Conservation (phyloP, 2,329 filamentous ascomycete genomes). For the Grosmannia penicillata region DNA sequence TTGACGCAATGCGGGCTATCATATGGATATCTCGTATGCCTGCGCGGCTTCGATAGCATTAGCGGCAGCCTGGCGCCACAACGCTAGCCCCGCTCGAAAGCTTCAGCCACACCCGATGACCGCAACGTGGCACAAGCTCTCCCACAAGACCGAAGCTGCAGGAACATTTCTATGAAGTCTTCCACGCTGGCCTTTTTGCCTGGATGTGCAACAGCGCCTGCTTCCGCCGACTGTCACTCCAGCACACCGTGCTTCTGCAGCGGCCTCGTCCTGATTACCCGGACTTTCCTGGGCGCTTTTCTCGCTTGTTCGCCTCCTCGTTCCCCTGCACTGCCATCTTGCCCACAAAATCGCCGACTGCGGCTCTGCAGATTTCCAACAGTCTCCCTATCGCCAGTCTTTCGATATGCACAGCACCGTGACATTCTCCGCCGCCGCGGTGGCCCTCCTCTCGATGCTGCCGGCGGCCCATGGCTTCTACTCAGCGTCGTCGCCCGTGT, state of each 20-base stretch:
- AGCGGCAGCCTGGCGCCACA: not conserved
- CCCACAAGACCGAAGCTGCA: not conserved
- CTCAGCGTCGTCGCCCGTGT: slow-evolving; percentile 69
- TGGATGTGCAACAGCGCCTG: no score
- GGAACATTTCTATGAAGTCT: not conserved
- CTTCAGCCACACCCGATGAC: slow-evolving; percentile 1
- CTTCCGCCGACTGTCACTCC: no score
- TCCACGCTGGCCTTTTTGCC: slow-evolving; percentile 1
- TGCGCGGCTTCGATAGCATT: no score
- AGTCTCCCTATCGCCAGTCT: not conserved
- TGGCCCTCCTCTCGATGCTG: slow-evolving; percentile 50
- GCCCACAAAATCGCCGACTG: not conserved
- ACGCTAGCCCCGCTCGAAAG: not conserved
- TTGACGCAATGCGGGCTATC: no score
- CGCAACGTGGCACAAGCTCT: not conserved
- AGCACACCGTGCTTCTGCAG: no score
- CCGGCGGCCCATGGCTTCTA: slow-evolving; percentile 61
- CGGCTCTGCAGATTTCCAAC: not conserved
- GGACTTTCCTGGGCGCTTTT: not conserved
- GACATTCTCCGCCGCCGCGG: slow-evolving; percentile 37
- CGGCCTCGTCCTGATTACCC: no score
- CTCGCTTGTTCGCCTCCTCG: not conserved
- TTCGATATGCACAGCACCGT: slow-evolving; percentile 1
- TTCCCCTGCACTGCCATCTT: not conserved
- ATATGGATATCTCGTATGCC: no score